Conservation (phyloP, 1,284 basidiomycete species). For the Moesziomyces sp. region DNA sequence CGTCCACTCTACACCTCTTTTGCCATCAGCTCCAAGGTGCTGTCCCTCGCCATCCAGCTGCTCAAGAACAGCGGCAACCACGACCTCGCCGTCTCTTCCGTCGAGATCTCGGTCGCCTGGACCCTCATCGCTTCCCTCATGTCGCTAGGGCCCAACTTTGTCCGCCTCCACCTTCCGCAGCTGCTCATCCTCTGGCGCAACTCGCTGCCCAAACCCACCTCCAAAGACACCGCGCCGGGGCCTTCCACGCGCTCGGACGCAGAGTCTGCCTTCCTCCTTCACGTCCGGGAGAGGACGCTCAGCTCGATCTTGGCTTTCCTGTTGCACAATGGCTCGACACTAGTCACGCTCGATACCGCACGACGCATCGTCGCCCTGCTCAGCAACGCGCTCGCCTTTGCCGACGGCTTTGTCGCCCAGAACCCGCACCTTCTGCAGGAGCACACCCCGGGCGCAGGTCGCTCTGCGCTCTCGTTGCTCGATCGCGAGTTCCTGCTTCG, state of each 20-base stretch:
- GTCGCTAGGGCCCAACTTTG: constrained; percentile 91
- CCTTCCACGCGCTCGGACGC: constrained; percentile 71
- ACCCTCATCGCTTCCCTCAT: constrained; percentile 88
- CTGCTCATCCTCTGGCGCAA: constrained; percentile 96
- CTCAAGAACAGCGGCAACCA: constrained; percentile 92
- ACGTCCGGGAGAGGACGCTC: constrained; percentile 89
- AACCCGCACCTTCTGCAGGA: constrained; percentile 63
- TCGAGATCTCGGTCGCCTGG: constrained; percentile 96
- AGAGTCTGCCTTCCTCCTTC: constrained; percentile 92
- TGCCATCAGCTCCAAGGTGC: constrained; percentile 88
- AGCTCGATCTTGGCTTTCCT: constrained; percentile 89
- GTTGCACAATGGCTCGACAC: constrained; percentile 73
- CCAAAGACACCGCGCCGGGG: constrained; percentile 79
- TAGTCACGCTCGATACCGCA: constrained; percentile 90
- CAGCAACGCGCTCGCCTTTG: constrained; percentile 88
- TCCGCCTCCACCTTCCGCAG: constrained; percentile 89
- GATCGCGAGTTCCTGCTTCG: constrained; percentile 86
- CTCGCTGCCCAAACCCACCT: constrained; percentile 91
- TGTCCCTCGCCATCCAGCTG: constrained; percentile 88
- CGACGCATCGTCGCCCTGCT: constrained; percentile 86
- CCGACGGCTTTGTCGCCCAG: constrained; percentile 73
- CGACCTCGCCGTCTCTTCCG: constrained; percentile 80
- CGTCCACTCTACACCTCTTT: constrained; percentile 94
- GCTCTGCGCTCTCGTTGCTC: constrained; percentile 74
- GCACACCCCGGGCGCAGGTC: constrained; percentile 60